Conservation (phyloP, 1,284 basidiomycete genomes). For the Sphaerobolus stellatus region DNA sequence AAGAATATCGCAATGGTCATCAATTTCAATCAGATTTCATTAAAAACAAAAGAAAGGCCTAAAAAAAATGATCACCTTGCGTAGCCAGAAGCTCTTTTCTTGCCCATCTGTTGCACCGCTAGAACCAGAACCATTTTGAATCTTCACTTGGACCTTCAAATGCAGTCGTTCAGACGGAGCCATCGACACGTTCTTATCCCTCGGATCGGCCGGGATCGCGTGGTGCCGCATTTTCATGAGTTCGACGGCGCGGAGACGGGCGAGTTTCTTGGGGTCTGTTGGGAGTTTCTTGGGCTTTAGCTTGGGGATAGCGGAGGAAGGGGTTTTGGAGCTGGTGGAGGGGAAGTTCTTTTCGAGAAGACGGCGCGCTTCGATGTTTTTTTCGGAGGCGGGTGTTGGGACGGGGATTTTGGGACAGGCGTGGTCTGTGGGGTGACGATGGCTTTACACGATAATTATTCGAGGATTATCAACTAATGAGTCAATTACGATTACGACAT, state of each 20-base stretch:
- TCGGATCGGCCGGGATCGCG: conserved; percentile 61
- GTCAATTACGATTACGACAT: background rate
- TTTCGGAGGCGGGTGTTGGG: conserved; percentile 24
- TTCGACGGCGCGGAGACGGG: conserved; percentile 55
- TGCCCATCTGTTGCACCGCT: background rate
- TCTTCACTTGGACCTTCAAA: conserved; percentile 41
- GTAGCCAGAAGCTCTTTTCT: conserved; percentile 63
- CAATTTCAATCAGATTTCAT: background rate
- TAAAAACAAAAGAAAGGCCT: background rate
- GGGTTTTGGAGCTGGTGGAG: conserved; percentile 21
- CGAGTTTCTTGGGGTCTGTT: conserved; percentile 53
- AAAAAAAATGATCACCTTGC: conserved; percentile 48
- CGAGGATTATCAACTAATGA: background rate
- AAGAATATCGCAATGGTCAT: too few species aligned
- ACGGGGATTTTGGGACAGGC: conserved; percentile 36
- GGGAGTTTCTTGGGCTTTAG: conserved; percentile 33
- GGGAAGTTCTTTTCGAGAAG: conserved; percentile 59
- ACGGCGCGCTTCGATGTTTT: conserved; percentile 50
- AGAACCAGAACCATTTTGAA: background rate
- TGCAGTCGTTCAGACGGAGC: conserved; percentile 57
- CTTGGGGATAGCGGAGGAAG: conserved; percentile 17
- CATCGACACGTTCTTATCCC: conserved; percentile 45
- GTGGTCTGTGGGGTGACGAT: conserved; percentile 61
- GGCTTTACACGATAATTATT: conserved; percentile 36
- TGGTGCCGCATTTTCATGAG: conserved; percentile 72